A percentile compares a stretch with the other conserved stretches of the same genome.
Evolutionary conservation across 1,284 basidiomycete genomes (phyloP).

Genomic region (Ustilago xerochloae): DNA sequence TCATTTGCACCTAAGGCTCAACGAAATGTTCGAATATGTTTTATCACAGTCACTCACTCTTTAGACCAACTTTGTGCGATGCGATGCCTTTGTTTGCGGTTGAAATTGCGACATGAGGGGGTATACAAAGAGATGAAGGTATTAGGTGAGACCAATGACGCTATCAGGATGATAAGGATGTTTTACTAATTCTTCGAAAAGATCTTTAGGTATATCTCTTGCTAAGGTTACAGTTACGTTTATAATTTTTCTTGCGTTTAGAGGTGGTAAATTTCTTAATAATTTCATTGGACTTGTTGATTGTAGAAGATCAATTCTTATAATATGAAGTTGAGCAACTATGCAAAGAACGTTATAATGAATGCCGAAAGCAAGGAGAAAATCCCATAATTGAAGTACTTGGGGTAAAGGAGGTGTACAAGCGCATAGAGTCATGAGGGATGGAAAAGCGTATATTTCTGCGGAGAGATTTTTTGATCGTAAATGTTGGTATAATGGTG

Average conservation of each 20-base stretch:
- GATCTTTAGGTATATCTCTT: constrained; percentile 81
- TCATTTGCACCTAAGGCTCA: constrained; percentile 24
- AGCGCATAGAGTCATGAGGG: constrained; percentile 92
- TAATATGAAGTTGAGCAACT: constrained; percentile 89
- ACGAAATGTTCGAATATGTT: constrained; percentile 15
- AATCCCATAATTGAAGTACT: constrained; percentile 95
- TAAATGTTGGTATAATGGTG: constrained; percentile 82
- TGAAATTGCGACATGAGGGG: not conserved
- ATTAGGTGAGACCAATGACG: constrained; percentile 22
- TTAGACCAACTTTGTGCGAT: too few species aligned
- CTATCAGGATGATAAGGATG: constrained; percentile 51
- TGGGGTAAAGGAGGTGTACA: constrained; percentile 95
- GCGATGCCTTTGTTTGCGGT: not conserved
- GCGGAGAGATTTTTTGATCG: constrained; percentile 93
- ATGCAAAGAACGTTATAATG: constrained; percentile 96
- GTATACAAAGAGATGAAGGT: not conserved
- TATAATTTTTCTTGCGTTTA: constrained; percentile 87
- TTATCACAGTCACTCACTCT: constrained; percentile 2
- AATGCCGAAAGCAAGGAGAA: constrained; percentile 92
- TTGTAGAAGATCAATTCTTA: constrained; percentile 86
- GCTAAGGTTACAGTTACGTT: constrained; percentile 92
- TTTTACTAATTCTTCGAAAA: constrained; percentile 55
- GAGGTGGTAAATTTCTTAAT: constrained; percentile 89
- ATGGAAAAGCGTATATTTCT: constrained; percentile 96
- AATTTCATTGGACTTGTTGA: constrained; percentile 92